Percentiles rank a stretch among this genome's conserved stretches.
These are phyloP conservation scores for Gillenia trifoliata DNA, from an alignment of 306 rosid genomes.

Conservation along the genomic window DNA sequence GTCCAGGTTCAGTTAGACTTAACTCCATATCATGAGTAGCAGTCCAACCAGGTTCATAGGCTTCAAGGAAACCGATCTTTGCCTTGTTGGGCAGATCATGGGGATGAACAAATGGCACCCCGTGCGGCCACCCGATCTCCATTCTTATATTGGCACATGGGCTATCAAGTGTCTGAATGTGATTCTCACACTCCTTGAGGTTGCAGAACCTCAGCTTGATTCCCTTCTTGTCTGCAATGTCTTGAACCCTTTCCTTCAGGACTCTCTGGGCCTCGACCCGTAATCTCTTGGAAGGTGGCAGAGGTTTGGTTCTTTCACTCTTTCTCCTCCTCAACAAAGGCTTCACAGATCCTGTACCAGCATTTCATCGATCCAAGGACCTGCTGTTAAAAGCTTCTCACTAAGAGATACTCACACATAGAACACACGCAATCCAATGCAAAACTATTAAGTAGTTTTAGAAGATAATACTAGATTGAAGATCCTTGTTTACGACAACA, in stretches of 20 bases:
- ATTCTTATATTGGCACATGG: constrained; percentile 85
- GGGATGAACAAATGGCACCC: constrained; percentile 98
- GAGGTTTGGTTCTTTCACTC: constrained; percentile 76
- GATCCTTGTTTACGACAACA: background rate
- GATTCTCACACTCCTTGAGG: constrained; percentile 95
- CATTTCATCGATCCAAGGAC: constrained; percentile 98
- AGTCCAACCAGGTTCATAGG: constrained; percentile 99
- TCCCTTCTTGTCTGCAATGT: constrained; percentile 96
- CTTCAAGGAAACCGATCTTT: constrained; percentile 93
- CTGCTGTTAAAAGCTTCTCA: constrained; percentile 84
- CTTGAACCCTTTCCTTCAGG: constrained; percentile 92
- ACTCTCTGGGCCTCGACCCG: constrained; percentile 98
- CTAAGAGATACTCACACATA: constrained; percentile 60
- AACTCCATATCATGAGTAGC: constrained; percentile 71
- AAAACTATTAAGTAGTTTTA: background rate
- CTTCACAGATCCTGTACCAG: constrained; percentile 98
- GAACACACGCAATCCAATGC: constrained; percentile 27
- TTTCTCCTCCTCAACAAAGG: constrained; percentile 64
- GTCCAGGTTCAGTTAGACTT: constrained; percentile 66
- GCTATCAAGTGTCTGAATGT: constrained; percentile 68
- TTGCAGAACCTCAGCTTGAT: constrained; percentile 95
- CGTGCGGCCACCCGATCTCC: constrained; percentile 97
- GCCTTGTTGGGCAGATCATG: constrained; percentile 98
- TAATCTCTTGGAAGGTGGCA: constrained; percentile 96
- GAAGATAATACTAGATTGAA: background rate